A percentile compares a stretch with the other conserved stretches of the same genome.
phyloP scores from a whole-genome alignment of 106 monocot genomes.

The Dendrobium catenatum region DNA sequence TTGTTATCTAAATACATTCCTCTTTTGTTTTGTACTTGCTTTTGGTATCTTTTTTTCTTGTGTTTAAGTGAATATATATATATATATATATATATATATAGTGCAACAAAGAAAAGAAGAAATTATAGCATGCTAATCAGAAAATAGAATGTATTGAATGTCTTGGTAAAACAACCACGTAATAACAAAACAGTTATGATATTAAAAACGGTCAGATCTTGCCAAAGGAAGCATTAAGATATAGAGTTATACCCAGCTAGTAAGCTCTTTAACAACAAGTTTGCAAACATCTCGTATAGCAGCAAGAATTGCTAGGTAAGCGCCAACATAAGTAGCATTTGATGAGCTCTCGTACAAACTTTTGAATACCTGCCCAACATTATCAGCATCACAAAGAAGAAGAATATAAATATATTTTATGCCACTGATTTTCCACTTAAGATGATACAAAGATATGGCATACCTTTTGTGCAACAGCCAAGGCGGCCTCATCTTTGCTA shows the following conservation, averaged over 20 bases:
- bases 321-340: constrained; percentile 37
- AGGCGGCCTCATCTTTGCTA: constrained; percentile 83
- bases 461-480: constrained; percentile 94
- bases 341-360: constrained; percentile 78
- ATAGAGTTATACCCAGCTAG: constrained; percentile 69
- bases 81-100: too few species aligned
- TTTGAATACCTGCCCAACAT: constrained; percentile 60
- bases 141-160: neutral
- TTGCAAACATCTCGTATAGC: constrained; percentile 89
- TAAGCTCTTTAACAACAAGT: constrained; percentile 86
- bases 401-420: neutral
- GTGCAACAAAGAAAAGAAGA: neutral
- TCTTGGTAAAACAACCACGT: neutral
- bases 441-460: neutral
- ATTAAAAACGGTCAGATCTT: neutral
- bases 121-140: neutral
- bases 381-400: neutral
- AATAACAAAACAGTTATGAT: neutral
- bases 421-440: neutral
- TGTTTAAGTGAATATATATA: neutral
- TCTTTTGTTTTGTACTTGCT: too few species aligned
- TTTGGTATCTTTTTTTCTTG: too few species aligned
- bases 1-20: too few species aligned
- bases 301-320: constrained; percentile 56
- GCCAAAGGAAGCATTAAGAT: neutral